Conservation (phyloP, 371 early-diverging fungal species). For the Spraguea lophii region DNA sequence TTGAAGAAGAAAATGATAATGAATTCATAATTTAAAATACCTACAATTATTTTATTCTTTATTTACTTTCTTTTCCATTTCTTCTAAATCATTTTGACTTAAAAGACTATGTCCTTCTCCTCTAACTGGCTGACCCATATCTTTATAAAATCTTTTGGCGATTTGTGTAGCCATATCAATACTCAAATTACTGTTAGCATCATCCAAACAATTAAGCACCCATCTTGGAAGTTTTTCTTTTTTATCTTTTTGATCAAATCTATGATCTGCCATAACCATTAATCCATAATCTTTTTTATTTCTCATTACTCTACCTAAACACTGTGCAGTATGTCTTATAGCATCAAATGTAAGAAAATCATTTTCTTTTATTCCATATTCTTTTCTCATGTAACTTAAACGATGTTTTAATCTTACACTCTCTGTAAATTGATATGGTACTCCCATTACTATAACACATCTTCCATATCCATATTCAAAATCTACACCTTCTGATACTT, state of each 20-base stretch:
- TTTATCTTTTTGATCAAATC: constrained; percentile 78
- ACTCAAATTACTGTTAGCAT: constrained; percentile 67
- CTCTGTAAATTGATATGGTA: constrained; percentile 83
- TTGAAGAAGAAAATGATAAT: too few relatives aligned
- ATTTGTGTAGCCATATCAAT: constrained; percentile 89
- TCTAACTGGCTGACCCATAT: constrained; percentile 88
- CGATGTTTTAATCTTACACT: constrained; percentile 66
- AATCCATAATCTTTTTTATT: constrained; percentile 95
- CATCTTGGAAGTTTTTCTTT: constrained; percentile 84
- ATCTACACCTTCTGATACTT: constrained; percentile 97
- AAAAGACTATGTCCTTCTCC: not conserved
- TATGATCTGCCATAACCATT: constrained; percentile 93
- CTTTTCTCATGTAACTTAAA: constrained; percentile 72
- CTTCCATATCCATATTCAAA: constrained; percentile 96
- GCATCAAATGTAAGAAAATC: constrained; percentile 98
- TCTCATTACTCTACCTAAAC: constrained; percentile 75
- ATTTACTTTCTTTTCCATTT: too few relatives aligned
- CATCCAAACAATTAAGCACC: constrained; percentile 74
- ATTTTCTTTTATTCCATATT: constrained; percentile 75
- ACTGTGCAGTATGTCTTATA: constrained; percentile 95
- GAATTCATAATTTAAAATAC: too few relatives aligned
- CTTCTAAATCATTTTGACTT: too few relatives aligned
- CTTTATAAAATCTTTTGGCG: constrained; percentile 71
- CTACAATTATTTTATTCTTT: too few relatives aligned
- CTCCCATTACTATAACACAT: constrained; percentile 77